Evolutionary conservation across 2,329 filamentous ascomycete species (phyloP), one percentile per base, ranked within the genome.

Genomic region (Alternaria triticimaculans): DNA sequence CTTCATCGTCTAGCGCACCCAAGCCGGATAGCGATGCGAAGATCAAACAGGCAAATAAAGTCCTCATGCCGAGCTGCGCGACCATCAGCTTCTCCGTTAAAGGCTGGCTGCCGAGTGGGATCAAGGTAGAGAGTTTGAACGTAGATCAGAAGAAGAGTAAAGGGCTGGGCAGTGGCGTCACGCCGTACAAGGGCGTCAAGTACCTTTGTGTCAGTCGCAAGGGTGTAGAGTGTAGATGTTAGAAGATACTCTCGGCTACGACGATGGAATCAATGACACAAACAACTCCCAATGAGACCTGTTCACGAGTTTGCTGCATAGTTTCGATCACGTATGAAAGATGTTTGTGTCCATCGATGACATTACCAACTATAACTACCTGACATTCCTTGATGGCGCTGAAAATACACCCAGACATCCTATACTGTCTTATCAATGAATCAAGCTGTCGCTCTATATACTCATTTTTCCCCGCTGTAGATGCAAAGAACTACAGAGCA

Each of bases 181-280:
- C 94, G 81, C 96, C 96, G 23, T 98, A 97, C 81, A 99, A 98
- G 82, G 96, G 96, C 2, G 96, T 99, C 69, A 99, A 99, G 82
- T 99, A 99, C 80, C 79, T 99, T 72, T 97, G 94, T 70, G 87
- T 89, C 12, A 89, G 87, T 76, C 81, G 82, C 62, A 83, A 83
- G 67, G 88, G 88, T 1, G 79, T 87, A 5, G 85, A 87, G 64
- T 72, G 71, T 60, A 67, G 77, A 43, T 78, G 76, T 64, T 78
- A 60, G 51, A 50, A 25, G 15, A 23, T 12, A 18, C 23, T 9
- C 28, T 15, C 8, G 20, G 28, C n/a, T 33, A 28, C 6, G 7
- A 57, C 21, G 2, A 26, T 6, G 5, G 20, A n/a, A 44, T 14
- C 6, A 25, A 53, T 18, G 20, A 30, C n/a, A 41, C 37, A 41